These are phyloP conservation scores for Tylopilus intermedius DNA, from an alignment of 768 basidiomycete genomes.

Conservation along the genomic window DNA sequence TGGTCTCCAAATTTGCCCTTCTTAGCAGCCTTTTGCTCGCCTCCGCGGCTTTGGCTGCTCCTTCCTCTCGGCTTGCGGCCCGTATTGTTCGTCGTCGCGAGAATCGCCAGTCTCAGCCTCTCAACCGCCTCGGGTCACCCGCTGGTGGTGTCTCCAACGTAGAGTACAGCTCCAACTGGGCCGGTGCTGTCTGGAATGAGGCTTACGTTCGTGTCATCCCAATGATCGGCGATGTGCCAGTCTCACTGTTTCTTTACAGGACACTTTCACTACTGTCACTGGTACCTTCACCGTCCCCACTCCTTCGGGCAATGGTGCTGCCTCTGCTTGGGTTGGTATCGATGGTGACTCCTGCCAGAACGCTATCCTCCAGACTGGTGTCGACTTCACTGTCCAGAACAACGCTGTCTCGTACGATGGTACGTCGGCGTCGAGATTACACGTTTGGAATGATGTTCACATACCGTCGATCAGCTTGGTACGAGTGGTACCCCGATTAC, in stretches of 20 bases:
- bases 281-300: constrained; percentile 20
- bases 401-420: no score
- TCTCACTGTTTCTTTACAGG: no score
- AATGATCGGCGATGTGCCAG: no score
- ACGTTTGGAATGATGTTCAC: not conserved
- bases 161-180: constrained; percentile 12
- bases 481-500: constrained; percentile 19
- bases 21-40: no score
- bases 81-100: constrained; percentile 15
- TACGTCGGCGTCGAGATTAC: no score
- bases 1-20: no score
- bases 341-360: no score
- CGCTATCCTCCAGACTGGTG: no score
- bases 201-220: no score
- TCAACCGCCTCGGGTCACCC: not conserved
- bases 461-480: constrained; percentile 14
- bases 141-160: constrained; percentile 1
- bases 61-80: constrained; percentile 12
- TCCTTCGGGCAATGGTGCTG: constrained; percentile 9
- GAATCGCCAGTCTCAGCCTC: constrained; percentile 8
- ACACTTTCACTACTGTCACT: not conserved
- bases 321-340: not conserved
- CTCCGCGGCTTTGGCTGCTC: constrained; percentile 14
- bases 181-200: no score
- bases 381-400: no score